Base-by-base conservation (phyloP, 768 basidiomycete genomes). In the Paxillus rubicundulus region DNA sequence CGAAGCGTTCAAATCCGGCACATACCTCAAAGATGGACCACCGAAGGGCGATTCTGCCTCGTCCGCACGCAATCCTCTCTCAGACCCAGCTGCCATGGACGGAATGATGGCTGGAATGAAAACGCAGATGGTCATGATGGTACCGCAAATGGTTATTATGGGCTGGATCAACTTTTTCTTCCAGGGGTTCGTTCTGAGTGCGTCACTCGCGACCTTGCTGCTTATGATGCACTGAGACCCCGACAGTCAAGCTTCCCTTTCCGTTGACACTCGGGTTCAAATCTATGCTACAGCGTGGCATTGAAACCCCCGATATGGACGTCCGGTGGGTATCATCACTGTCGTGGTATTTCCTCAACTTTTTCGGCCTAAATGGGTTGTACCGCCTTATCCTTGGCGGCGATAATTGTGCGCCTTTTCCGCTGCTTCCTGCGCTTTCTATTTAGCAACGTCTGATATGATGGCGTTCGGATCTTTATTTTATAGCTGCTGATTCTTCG, bases 111-210 rank as follows among this genome's bases (percentile, higher is more conserved):
- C 92, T 10, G 92, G 92, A 33, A 90, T 99, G 87, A 98, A 98
- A 78, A 98, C 96, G 17, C 97, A 99, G 72, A 92, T 92, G 81
- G 93, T 98, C 45, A 95, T 97, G 90, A 98, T 98, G 90, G 89
- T 96, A 13, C 92, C 90, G 16, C 90, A 98, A 72, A 98, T 98
- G 89, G 80, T 97, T 54, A 92, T 98, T 60, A 98, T 98, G 96
- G 95, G 94, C 47, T 98, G 96, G 91, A 98, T 99, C 73, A 98
- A 94, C 70, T 93, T 95, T 71, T 99, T 99, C 84, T 99, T 98
- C 75, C 89, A 96, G 64, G 97, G 97, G 27, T 98, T 98, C 68
- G 90, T 99, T 53, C 79, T 98, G 52, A 98, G 96, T 98, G 68
- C 70, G 95, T 84, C 34, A 41, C 48, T 33, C 1, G 2, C 34